These are phyloP conservation scores for Avena atlantica DNA, from an alignment of 176 grass and related monocot species.

Conservation along the genomic window DNA sequence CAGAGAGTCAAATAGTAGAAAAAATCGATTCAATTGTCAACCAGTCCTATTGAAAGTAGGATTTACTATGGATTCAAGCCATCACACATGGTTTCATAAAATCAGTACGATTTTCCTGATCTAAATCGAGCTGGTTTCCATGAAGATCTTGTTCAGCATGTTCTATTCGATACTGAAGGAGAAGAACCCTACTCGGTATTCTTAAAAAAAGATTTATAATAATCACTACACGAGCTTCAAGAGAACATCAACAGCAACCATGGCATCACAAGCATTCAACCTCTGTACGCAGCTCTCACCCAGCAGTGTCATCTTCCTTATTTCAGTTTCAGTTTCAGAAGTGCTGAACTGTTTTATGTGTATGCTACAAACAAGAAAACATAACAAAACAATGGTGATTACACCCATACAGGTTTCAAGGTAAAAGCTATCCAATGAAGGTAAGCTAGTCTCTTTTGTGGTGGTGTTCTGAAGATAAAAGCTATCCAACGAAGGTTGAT, in stretches of 20 bases:
- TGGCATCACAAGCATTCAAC: background rate
- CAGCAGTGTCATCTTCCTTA: background rate
- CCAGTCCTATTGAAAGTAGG: too few relatives aligned
- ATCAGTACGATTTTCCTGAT: too few relatives aligned
- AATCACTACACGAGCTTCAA: background rate
- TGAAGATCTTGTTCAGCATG: too few relatives aligned
- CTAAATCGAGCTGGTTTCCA: too few relatives aligned
- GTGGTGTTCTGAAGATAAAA: background rate
- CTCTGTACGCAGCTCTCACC: background rate
- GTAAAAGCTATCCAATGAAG: background rate
- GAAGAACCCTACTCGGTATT: too few relatives aligned
- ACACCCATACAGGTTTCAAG: background rate
- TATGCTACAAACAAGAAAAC: background rate
- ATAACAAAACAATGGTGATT: background rate
- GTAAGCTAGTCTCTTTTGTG: too few relatives aligned
- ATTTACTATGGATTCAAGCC: too few relatives aligned
- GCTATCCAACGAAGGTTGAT: background rate
- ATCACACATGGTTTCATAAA: too few relatives aligned
- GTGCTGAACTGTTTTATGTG: background rate
- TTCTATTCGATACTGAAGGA: too few relatives aligned
- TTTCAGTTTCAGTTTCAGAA: slow-evolving; percentile 2
- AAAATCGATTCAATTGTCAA: too few relatives aligned
- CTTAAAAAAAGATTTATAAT: background rate
- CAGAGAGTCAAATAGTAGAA: background rate
- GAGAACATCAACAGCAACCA: background rate